A percentile compares a stretch with the other conserved stretches of the same genome.
Evolutionary conservation across 352 stramenopile species (phyloP).

Genomic region (Pythium rhizo-oryzae): DNA sequence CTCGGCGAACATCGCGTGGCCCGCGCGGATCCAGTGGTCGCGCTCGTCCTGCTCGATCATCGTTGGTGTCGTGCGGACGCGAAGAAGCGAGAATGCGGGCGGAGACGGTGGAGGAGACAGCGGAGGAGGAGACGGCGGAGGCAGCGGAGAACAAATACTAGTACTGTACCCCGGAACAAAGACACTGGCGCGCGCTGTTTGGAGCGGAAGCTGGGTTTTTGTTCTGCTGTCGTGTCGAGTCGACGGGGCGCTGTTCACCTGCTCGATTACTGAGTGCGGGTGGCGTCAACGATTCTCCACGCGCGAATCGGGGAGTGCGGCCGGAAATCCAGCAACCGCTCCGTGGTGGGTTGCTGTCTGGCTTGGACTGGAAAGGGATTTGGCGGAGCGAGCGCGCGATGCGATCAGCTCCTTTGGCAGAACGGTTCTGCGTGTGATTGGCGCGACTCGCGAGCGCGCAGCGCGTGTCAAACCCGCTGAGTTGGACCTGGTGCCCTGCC

Average conservation of each 20-base stretch:
- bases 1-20: constrained; percentile 29
- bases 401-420: background rate
- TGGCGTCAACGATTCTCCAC: constrained; percentile 1
- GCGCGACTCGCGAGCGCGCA: background rate
- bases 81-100: background rate
- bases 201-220: background rate
- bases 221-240: background rate
- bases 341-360: background rate
- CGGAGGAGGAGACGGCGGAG: background rate
- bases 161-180: background rate
- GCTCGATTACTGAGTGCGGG: background rate
- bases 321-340: too few species aligned
- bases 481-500: background rate
- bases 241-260: background rate
- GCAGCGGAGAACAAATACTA: background rate
- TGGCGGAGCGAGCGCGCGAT: background rate
- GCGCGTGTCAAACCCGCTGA: constrained; percentile 2
- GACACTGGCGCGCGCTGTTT: background rate
- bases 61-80: background rate
- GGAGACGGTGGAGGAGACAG: background rate
- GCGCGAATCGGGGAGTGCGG: too few species aligned
- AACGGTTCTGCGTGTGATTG: background rate
- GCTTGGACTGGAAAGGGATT: constrained; percentile 1
- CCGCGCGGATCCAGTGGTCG: constrained; percentile 22
- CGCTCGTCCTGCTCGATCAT: constrained; percentile 25